phyloP scores from a whole-genome alignment of 768 basidiomycete species.

The Lentinula lateritia region DNA sequence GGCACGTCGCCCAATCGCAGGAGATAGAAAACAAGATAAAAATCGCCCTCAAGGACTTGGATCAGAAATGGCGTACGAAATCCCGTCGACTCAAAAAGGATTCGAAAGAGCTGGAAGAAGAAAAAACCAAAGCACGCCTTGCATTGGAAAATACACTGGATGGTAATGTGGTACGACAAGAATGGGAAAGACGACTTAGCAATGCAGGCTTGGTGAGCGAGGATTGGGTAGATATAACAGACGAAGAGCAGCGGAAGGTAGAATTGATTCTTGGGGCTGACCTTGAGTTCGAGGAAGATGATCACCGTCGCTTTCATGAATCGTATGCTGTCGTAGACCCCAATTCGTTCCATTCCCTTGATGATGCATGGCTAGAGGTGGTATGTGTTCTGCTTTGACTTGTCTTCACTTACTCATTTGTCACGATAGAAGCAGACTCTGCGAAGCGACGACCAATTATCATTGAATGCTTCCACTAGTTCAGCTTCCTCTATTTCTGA shows the following conservation, averaged over 20 bases:
- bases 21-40: constrained; percentile 1
- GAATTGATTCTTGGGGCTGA: constrained; percentile 32
- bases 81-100: constrained; percentile 3
- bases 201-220: constrained; percentile 30
- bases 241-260: constrained; percentile 28
- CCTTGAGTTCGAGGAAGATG: constrained; percentile 23
- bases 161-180: constrained; percentile 23
- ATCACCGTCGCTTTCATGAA: constrained; percentile 16
- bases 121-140: constrained; percentile 19
- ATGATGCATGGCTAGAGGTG: constrained; percentile 19
- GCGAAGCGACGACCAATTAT: constrained; percentile 8
- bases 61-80: constrained; percentile 3
- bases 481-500: constrained; percentile 9
- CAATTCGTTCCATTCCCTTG: constrained; percentile 24
- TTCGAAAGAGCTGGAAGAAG: constrained; percentile 22
- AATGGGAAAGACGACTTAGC: constrained; percentile 35
- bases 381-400: constrained; percentile 14
- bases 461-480: constrained; percentile 17
- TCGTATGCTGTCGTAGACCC: constrained; percentile 41
- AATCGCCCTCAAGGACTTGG: neutral
- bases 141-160: constrained; percentile 27
- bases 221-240: constrained; percentile 40
- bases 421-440: neutral
- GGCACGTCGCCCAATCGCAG: constrained; percentile 3
- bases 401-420: neutral